A percentile compares a stretch with the other conserved stretches of the same genome.
Evolutionary conservation across 306 rosid species (phyloP).

Genomic region (Macrotyloma uniflorum): DNA sequence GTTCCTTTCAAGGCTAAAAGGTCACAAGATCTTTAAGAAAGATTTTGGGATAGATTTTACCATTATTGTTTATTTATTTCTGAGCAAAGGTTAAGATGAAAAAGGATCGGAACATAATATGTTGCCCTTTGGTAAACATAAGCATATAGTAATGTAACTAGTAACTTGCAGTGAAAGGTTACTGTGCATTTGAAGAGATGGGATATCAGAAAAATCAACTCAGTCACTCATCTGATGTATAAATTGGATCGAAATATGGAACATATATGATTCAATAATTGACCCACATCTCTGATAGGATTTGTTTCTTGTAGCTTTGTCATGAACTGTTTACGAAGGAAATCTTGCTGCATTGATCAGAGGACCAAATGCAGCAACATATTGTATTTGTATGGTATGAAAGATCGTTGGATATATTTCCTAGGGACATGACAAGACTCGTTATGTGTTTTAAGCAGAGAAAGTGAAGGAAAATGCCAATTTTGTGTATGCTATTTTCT

Average conservation of each 20-base stretch:
- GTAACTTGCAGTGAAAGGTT: background rate
- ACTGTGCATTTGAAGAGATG: background rate
- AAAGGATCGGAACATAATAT: background rate
- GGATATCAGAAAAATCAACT: background rate
- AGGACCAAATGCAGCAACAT: constrained; percentile 24
- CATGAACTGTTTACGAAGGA: background rate
- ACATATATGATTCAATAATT: background rate
- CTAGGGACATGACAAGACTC: constrained; percentile 22
- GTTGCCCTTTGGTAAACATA: constrained; percentile 31
- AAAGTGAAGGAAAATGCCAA: background rate
- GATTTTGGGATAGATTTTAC: constrained; percentile 32
- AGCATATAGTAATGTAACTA: background rate
- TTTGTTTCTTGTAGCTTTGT: constrained; percentile 24
- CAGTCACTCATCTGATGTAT: background rate
- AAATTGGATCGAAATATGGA: background rate
- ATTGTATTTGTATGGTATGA: background rate
- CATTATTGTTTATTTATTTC: constrained; percentile 33
- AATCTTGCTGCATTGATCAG: background rate
- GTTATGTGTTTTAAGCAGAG: background rate
- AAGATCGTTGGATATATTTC: constrained; percentile 3
- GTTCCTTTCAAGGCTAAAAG: constrained; percentile 33
- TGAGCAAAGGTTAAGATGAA: constrained; percentile 35
- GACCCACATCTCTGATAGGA: background rate
- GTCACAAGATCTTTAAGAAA: constrained; percentile 30
- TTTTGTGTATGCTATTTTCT: constrained; percentile 10